Evolutionary conservation across 208 protist genomes (phyloP).

Genomic region (Leishmania arabica): DNA sequence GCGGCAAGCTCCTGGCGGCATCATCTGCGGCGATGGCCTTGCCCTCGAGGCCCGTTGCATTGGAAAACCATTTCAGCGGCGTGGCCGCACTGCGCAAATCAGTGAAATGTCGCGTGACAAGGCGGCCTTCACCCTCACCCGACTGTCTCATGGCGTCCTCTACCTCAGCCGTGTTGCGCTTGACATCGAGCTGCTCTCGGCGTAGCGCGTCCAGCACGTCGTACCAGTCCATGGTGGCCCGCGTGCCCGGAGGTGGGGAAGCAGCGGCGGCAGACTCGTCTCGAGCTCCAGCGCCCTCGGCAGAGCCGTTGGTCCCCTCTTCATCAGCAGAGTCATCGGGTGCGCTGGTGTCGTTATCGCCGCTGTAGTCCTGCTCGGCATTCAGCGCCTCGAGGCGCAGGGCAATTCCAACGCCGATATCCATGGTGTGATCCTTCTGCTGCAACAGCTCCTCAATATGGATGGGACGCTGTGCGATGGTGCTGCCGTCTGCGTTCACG

Average conservation of each 20-base stretch:
- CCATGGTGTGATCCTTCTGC: conserved; percentile 43
- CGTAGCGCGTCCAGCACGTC: conserved; percentile 63
- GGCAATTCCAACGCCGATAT: conserved; percentile 62
- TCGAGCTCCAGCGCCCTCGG: neutral
- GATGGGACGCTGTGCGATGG: conserved; percentile 59
- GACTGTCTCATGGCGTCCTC: neutral
- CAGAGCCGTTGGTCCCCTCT: neutral
- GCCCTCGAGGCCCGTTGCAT: neutral
- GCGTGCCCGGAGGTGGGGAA: conserved; percentile 30
- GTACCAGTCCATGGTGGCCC: conserved; percentile 48
- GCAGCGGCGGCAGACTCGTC: neutral
- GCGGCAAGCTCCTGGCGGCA: neutral
- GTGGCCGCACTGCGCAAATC: conserved; percentile 23
- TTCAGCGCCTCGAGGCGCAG: conserved; percentile 76
- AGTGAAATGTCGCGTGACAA: conserved; percentile 19
- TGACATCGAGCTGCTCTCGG: conserved; percentile 40
- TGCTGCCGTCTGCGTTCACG: conserved; percentile 51
- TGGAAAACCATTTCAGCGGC: conserved; percentile 39
- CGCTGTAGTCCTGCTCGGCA: conserved; percentile 38
- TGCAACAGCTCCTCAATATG: conserved; percentile 73
- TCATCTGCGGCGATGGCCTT: conserved; percentile 20
- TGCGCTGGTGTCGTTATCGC: conserved; percentile 36
- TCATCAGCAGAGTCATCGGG: conserved; percentile 8
- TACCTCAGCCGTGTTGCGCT: conserved; percentile 11
- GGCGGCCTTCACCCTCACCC: conserved; percentile 20